Conservation (phyloP, 768 basidiomycete species). For the Symmetrospora coprosmae region DNA sequence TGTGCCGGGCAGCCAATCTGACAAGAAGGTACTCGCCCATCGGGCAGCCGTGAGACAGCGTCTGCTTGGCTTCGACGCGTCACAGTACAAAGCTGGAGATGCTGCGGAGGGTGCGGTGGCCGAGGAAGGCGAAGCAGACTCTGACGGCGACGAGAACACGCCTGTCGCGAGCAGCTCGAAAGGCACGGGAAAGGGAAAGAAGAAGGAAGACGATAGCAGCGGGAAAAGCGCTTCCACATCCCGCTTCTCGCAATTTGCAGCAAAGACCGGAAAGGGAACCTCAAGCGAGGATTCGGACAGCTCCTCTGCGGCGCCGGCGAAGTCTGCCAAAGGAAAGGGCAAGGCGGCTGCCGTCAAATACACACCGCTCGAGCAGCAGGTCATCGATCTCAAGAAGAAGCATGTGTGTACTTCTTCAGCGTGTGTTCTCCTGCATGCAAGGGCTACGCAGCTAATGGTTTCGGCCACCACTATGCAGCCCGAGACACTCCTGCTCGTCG, state of each 20-base stretch:
- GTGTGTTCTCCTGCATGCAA: neutral
- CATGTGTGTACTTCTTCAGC: neutral
- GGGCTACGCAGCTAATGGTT: neutral
- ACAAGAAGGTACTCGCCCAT: neutral
- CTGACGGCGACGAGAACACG: neutral
- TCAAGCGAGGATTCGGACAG: neutral
- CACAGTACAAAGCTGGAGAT: neutral
- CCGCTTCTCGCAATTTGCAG: slow-evolving; percentile 10
- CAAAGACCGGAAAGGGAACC: neutral
- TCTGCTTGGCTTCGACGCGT: slow-evolving; percentile 8
- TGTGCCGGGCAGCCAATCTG: neutral
- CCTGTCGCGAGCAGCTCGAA: slow-evolving; percentile 19
- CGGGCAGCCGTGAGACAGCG: neutral
- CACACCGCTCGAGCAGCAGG: slow-evolving; percentile 23
- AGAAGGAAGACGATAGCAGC: neutral
- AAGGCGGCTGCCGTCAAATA: slow-evolving; percentile 16
- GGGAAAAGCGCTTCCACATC: neutral
- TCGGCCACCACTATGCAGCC: neutral
- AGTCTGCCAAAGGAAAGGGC: slow-evolving; percentile 12
- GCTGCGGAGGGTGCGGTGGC: neutral
- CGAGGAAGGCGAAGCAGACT: neutral
- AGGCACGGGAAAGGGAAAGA: neutral
- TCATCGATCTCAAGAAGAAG: slow-evolving; percentile 16
- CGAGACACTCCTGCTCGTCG: slow-evolving; percentile 13
- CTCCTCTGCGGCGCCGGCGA: neutral